A percentile compares a stretch with the other conserved stretches of the same genome.
Conservation (phyloP, 495 filamentous ascomycete species). For the Aspergillus asperescens region DNA sequence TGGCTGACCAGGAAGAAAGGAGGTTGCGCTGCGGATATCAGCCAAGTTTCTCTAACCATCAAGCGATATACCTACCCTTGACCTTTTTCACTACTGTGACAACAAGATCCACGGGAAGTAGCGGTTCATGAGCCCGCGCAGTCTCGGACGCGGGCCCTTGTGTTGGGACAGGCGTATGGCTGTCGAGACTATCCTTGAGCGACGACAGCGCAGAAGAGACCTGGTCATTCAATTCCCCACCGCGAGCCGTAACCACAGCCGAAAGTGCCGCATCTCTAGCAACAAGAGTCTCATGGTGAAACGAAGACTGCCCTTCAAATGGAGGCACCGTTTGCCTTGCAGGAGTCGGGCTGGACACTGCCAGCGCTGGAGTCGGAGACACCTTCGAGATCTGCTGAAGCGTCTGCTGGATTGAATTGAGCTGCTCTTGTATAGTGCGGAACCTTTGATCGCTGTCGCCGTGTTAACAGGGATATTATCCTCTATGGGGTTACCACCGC, state of each 20-base stretch:
- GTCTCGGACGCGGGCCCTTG: neutral
- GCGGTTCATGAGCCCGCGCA: conserved; percentile 3
- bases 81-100: conserved; percentile 22
- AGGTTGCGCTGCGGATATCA: conserved; percentile 17
- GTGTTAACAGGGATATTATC: neutral
- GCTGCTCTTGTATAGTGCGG: conserved; percentile 21
- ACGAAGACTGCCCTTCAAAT: conserved; percentile 27
- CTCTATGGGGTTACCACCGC: neutral
- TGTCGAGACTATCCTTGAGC: conserved; percentile 18
- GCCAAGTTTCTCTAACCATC: neutral
- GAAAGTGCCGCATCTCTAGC: conserved; percentile 25
- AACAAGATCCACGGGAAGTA: conserved; percentile 23
- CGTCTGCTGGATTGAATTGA: conserved; percentile 16
- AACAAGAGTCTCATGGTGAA: conserved; percentile 24
- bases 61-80: conserved; percentile 12
- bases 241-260: conserved; percentile 11
- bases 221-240: conserved; percentile 11
- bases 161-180: neutral
- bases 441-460: conserved; percentile 18
- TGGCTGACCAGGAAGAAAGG: conserved; percentile 26
- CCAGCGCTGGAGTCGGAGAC: neutral
- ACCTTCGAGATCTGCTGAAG: conserved; percentile 13
- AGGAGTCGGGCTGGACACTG: conserved; percentile 4
- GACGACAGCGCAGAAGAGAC: conserved; percentile 22
- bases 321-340: conserved; percentile 16